These are phyloP conservation scores for Trichophaea hybrida DNA, from an alignment of 2,329 filamentous ascomycete species.

Conservation along the genomic window DNA sequence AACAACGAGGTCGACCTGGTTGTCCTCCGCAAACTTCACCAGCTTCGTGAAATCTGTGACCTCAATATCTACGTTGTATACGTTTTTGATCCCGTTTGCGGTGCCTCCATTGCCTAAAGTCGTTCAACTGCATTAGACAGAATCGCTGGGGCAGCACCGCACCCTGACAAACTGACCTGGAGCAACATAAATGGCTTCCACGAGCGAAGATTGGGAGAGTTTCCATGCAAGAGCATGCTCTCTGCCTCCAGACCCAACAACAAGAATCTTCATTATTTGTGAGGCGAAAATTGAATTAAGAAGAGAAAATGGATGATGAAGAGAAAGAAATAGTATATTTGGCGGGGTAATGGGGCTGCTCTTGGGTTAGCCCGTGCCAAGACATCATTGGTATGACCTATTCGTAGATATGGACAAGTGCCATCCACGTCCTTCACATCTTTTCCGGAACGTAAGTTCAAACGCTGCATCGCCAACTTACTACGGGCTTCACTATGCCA, in stretches of 20 bases:
- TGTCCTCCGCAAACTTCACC: constrained; percentile 57
- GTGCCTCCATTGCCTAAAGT: constrained; percentile 75
- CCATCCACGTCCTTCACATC: too few species aligned
- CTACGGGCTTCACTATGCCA: constrained; percentile 9
- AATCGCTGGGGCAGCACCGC: too few species aligned
- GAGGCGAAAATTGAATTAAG: neutral
- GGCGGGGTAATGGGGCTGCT: neutral
- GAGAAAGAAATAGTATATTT: neutral
- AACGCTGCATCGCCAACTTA: too few species aligned
- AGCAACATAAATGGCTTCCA: constrained; percentile 57
- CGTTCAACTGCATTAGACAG: neutral
- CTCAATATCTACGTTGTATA: constrained; percentile 57
- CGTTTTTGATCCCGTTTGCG: constrained; percentile 48
- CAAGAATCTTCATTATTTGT: constrained; percentile 42
- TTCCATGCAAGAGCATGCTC: constrained; percentile 96
- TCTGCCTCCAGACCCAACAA: constrained; percentile 85
- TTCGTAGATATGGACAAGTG: too few species aligned
- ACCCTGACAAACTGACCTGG: constrained; percentile 30
- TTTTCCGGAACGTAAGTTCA: too few species aligned
- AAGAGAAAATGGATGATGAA: neutral
- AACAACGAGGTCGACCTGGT: constrained; percentile 66
- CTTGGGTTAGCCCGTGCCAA: neutral
- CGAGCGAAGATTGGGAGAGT: constrained; percentile 63
- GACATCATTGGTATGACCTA: too few species aligned
- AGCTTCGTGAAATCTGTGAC: constrained; percentile 65